A percentile compares a stretch with the other conserved stretches of the same genome.
These are phyloP conservation scores for Aureobasidium sp. DNA, from an alignment of 2,329 filamentous ascomycete genomes.

Conservation along the genomic window DNA sequence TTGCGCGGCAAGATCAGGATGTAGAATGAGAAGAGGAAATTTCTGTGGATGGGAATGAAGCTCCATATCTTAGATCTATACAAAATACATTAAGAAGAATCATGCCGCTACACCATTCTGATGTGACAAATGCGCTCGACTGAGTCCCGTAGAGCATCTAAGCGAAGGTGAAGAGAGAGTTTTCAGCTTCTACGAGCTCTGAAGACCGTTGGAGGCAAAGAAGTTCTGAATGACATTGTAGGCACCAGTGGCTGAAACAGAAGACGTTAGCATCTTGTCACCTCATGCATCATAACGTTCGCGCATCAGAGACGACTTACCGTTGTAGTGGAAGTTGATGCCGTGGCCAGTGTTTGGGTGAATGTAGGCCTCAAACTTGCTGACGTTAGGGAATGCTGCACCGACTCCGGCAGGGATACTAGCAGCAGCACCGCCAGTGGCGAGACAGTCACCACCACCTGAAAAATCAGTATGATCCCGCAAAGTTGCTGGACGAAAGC, in stretches of 20 bases:
- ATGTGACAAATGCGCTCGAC: background rate
- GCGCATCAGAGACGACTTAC: constrained; percentile 1
- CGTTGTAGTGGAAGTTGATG: constrained; percentile 28
- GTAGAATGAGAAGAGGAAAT: background rate
- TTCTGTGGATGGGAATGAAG: background rate
- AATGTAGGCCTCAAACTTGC: constrained; percentile 21
- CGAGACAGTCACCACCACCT: constrained; percentile 17
- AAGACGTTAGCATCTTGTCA: constrained; percentile 5
- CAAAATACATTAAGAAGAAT: background rate
- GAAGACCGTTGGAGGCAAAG: constrained; percentile 9
- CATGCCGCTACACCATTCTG: background rate
- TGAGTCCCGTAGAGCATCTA: background rate
- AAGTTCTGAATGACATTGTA: constrained; percentile 15
- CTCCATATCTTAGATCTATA: background rate
- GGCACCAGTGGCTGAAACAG: constrained; percentile 8
- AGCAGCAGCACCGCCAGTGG: constrained; percentile 20
- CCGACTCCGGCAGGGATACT: constrained; percentile 19
- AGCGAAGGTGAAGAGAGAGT: background rate
- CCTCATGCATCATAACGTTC: background rate
- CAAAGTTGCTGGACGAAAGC: no score
- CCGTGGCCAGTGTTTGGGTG: constrained; percentile 27
- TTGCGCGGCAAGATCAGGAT: background rate
- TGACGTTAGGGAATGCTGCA: constrained; percentile 13
- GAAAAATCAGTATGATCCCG: no score
- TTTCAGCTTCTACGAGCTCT: constrained; percentile 6